Base-by-base conservation (phyloP, 169 alveolate genomes). In the Eimeria necatrix region DNA sequence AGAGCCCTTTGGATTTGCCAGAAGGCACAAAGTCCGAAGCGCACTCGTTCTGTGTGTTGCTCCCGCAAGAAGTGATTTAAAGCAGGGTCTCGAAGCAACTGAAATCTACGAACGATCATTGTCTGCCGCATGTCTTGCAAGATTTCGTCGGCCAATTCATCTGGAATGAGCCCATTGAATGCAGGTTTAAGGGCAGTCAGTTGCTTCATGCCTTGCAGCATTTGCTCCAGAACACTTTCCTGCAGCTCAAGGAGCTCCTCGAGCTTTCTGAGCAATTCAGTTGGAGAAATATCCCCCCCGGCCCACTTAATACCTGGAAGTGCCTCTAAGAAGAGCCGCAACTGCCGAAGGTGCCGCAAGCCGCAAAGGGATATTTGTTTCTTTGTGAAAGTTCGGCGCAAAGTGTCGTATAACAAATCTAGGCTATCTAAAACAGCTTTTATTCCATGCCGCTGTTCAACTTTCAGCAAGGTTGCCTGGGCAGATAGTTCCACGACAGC, bases 401-500 rank as follows among this genome's bases (percentile, higher is more conserved):
- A 71, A 4, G n/a, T 8, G 22, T 9, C 52, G 81, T 20, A 4
- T 3, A 26, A 48, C 24, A 4, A 24, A 18, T 24, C 41, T 12
- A 22, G 0, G 81, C 1, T 22, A 4, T 71, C 52, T 52, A 71
- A 10, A 10, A 52, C 81, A 52, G 0, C 8, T 20, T 26, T 4
- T 71, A 71, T 4, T 10, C 24, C 24, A n/a, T 71, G 10, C 52
- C 81, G 51, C 52, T 71, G 16, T 26, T 5, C 16, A 4, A 3
- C 53, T 20, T 71, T 5, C 0, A 71, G 81, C 81, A 71, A 71
- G 24, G 81, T 26, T 12, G 53, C 24, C 3, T 26, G 53, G 51
- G 81, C 81, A 32, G 81, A 14, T 20, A 71, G 81, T 52, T 71
- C 81, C 81, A 71, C 81, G 24, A 71, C 52, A n/a, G 53, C 24